Evolutionary conservation across 306 rosid genomes (phyloP), one percentile per base, ranked within the genome.

Genomic region (Sechiopsis laciniata): DNA sequence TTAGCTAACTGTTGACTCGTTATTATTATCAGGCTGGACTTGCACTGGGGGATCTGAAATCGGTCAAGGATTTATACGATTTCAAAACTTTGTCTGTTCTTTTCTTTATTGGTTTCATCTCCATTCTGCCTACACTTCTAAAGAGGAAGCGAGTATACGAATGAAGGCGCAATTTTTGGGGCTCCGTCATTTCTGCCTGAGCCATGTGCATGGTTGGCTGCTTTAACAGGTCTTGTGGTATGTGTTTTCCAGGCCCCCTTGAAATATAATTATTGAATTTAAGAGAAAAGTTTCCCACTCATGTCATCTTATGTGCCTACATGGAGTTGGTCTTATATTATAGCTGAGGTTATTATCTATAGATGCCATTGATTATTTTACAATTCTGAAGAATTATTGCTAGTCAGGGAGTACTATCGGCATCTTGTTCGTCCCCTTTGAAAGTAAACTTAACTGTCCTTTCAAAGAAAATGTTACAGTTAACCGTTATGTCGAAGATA

Each of bases 61-160:
- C 99, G 16, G 84, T 95, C 75, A 95, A 85, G 87, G 99, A 95
- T 75, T 88, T 95, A 62, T 95, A 91, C 55, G 97, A 95, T 80
- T 88, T 89, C 46, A 95, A 89, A 84, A 95, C 99, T 51, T 77
- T 95, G 81, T 82, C 80, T 14, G 97, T 95, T 59, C 97, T 95
- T 61, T 95, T 91, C 86, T 92, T 95, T 55, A 89, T 95, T 80
- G 97, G 99, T 74, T 91, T 88, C 56, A 73, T 95, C 83, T 82
- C 86, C 79, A 91, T 95, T 71, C 24, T 72, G 22, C 99, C 99
- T 0, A 84, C 97, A 14, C 58, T 95, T 79, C 51, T 95, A 83
- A 95, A 95, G 90, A 88, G 91, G 87, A 95, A 95, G 87, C 90
- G 96, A 69, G 88, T 91, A 60, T 91, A 91, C 66, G 97, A 95